Conservation (phyloP, 495 filamentous ascomycete genomes). For the Penicillium canescens region DNA sequence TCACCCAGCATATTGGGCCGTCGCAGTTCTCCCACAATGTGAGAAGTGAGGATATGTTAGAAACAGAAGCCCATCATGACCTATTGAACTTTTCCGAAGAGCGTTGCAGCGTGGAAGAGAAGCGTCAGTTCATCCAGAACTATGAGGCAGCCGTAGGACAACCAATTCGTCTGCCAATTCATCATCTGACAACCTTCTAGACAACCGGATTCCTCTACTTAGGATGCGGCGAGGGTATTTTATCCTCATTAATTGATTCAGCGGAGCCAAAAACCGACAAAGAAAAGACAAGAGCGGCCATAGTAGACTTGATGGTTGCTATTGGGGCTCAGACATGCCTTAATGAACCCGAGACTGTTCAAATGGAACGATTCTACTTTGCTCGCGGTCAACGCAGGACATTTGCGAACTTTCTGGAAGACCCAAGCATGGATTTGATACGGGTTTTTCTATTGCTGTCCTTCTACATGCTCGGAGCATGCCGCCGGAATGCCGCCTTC, state of each 20-base stretch:
- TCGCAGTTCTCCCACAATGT: conserved; percentile 44
- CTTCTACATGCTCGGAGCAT: conserved; percentile 50
- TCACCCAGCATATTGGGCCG: conserved; percentile 44
- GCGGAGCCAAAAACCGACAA: conserved; percentile 14
- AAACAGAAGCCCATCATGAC: conserved; percentile 37
- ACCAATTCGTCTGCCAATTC: neutral
- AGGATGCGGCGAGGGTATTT: conserved; percentile 11
- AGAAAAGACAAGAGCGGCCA: conserved; percentile 28
- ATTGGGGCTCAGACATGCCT: conserved; percentile 43
- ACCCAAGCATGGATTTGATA: conserved; percentile 42
- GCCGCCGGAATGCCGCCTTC: conserved; percentile 49
- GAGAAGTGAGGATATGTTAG: conserved; percentile 44
- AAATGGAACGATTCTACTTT: conserved; percentile 36
- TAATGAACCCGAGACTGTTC: conserved; percentile 19
- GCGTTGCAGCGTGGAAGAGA: conserved; percentile 19
- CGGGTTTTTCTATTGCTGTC: conserved; percentile 44
- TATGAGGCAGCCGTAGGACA: conserved; percentile 32
- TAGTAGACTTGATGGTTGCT: conserved; percentile 41
- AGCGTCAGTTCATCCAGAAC: conserved; percentile 25
- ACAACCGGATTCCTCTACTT: conserved; percentile 36
- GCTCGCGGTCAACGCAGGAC: conserved; percentile 38
- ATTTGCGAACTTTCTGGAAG: conserved; percentile 40
- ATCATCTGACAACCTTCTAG: conserved; percentile 14
- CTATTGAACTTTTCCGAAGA: conserved; percentile 24
- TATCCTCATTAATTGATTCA: conserved; percentile 3